phyloP scores from a whole-genome alignment of 2,329 filamentous ascomycete genomes.

The Aspergillus unguis region DNA sequence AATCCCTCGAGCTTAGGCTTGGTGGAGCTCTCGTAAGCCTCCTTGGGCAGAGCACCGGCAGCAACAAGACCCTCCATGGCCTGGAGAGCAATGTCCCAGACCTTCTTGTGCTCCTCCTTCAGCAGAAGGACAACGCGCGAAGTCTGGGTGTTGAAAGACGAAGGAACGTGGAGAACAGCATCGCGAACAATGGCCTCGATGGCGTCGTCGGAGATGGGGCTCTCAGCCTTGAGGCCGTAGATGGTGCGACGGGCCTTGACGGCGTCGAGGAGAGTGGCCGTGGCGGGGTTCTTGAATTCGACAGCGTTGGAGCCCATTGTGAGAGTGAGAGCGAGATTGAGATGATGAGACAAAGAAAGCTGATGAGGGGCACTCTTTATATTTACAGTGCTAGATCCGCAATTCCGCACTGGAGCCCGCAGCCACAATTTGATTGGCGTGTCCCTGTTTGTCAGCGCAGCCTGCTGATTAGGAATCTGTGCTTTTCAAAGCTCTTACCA shows the following conservation, averaged over 20 bases:
- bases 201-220: conserved; percentile 31
- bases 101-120: conserved; percentile 78
- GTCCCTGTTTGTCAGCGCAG: no score
- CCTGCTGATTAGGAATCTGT: no score
- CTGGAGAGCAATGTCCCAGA: conserved; percentile 76
- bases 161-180: conserved; percentile 66
- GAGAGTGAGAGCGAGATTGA: no score
- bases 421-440: no score
- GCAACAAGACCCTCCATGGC: conserved; percentile 47
- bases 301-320: background rate
- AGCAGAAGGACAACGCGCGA: conserved; percentile 74
- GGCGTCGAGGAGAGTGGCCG: conserved; percentile 28
- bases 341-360: no score
- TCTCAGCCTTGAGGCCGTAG: conserved; percentile 32
- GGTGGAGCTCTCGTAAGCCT: conserved; percentile 45
- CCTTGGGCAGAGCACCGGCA: conserved; percentile 53
- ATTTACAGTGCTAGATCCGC: no score
- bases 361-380: no score
- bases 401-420: no score
- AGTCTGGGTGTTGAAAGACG: conserved; percentile 82
- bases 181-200: conserved; percentile 30
- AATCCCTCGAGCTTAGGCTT: conserved; percentile 55
- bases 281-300: conserved; percentile 34
- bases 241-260: conserved; percentile 31
- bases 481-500: no score